Percentiles rank a stretch among this genome's conserved stretches.
These are phyloP conservation scores for Lactifluus hygrophoroides DNA, from an alignment of 768 basidiomycete genomes.

Conservation along the genomic window DNA sequence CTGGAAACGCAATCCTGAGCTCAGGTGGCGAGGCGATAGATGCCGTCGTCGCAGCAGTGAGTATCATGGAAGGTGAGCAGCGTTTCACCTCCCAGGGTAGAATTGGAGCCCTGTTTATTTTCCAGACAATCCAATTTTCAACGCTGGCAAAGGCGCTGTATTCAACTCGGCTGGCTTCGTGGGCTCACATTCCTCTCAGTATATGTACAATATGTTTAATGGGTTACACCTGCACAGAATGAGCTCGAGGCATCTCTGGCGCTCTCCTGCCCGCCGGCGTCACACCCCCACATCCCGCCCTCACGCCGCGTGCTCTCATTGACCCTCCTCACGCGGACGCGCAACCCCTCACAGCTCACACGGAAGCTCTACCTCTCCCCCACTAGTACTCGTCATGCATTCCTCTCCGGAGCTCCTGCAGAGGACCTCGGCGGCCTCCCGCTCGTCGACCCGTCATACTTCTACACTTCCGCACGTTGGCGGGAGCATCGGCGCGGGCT, in stretches of 20 bases:
- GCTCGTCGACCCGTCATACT: constrained; percentile 68
- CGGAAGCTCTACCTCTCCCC: constrained; percentile 67
- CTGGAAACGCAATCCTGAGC: constrained; percentile 54
- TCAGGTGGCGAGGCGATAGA: constrained; percentile 77
- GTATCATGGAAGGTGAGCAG: constrained; percentile 48
- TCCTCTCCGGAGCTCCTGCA: constrained; percentile 58
- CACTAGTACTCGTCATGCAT: constrained; percentile 50
- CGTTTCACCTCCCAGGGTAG: neutral
- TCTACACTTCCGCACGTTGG: constrained; percentile 70
- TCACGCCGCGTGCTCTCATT: constrained; percentile 55
- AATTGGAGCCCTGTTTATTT: neutral
- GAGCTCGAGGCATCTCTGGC: constrained; percentile 78
- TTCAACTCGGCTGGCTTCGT: constrained; percentile 79
- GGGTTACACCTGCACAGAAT: constrained; percentile 39
- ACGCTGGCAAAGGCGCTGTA: constrained; percentile 72
- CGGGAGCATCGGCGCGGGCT: constrained; percentile 65
- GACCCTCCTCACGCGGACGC: constrained; percentile 55
- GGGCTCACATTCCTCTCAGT: constrained; percentile 1
- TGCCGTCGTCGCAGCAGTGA: constrained; percentile 68
- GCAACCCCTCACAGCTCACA: constrained; percentile 67
- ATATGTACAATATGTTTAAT: neutral
- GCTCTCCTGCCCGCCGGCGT: constrained; percentile 67
- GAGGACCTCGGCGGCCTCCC: constrained; percentile 50
- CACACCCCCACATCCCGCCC: constrained; percentile 49
- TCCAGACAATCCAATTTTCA: constrained; percentile 72